Percentiles rank a stretch among this genome's conserved stretches.
These are phyloP conservation scores for Tricharina praecox DNA, from an alignment of 495 filamentous ascomycete species.

Conservation along the genomic window DNA sequence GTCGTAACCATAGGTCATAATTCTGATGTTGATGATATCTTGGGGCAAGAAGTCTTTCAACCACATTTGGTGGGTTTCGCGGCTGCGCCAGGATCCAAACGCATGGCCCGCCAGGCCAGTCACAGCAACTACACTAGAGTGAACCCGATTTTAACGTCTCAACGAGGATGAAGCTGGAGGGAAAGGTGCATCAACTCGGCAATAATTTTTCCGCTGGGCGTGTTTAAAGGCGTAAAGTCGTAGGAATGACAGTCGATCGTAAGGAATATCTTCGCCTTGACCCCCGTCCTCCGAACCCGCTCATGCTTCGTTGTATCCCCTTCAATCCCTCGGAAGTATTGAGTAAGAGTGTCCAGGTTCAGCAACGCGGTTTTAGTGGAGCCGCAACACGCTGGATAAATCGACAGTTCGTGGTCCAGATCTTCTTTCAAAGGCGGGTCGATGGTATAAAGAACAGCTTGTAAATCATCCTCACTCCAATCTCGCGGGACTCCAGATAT, in stretches of 20 bases:
- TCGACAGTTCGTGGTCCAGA: not conserved
- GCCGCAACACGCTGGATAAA: constrained; percentile 8
- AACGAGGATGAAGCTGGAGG: not conserved
- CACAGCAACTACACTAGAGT: constrained; percentile 25
- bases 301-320: not conserved
- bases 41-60: constrained; percentile 26
- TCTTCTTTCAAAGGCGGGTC: not conserved
- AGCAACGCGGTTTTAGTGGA: constrained; percentile 9
- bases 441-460: not conserved
- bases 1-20: constrained; percentile 28
- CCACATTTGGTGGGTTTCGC: constrained; percentile 23
- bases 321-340: not conserved
- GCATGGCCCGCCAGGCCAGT: constrained; percentile 22
- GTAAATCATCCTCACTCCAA: not conserved
- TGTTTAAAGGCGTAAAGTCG: constrained; percentile 7
- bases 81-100: constrained; percentile 27
- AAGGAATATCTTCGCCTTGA: not conserved
- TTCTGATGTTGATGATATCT: constrained; percentile 19
- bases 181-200: constrained; percentile 4
- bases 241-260: constrained; percentile 5
- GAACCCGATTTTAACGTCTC: not conserved
- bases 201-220: not conserved
- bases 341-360: not conserved
- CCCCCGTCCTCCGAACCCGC: not conserved
- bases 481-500: not conserved